These are phyloP conservation scores for Hermanozyma aechmeae DNA, from an alignment of 805 yeast species.

Conservation along the genomic window DNA sequence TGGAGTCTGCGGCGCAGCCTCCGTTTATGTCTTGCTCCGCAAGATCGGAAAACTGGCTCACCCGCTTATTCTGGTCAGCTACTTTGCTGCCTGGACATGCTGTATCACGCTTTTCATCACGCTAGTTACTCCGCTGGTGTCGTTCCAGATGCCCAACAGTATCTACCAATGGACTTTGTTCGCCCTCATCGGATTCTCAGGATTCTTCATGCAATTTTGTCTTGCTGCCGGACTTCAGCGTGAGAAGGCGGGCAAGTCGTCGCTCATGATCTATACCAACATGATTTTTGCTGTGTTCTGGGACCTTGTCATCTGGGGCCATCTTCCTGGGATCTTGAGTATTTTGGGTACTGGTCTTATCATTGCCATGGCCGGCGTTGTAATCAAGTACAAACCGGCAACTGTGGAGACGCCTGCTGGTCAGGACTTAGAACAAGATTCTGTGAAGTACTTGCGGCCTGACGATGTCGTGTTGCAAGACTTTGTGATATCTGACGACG, in stretches of 20 bases:
- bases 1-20: slow-evolving; percentile 63
- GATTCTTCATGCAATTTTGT: slow-evolving; percentile 74
- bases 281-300: slow-evolving; percentile 70
- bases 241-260: slow-evolving; percentile 67
- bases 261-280: slow-evolving; percentile 68
- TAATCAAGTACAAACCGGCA: slow-evolving; percentile 42
- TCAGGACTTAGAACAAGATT: slow-evolving; percentile 1
- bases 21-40: slow-evolving; percentile 62
- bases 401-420: slow-evolving; percentile 1
- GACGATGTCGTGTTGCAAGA: slow-evolving; percentile 10
- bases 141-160: slow-evolving; percentile 55
- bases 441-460: slow-evolving; percentile 9
- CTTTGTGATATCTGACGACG: slow-evolving; percentile 9
- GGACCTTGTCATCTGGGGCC: slow-evolving; percentile 66
- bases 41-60: slow-evolving; percentile 73
- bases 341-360: slow-evolving; percentile 63
- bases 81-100: slow-evolving; percentile 56
- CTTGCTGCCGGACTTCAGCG: slow-evolving; percentile 78
- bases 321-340: slow-evolving; percentile 62
- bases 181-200: slow-evolving; percentile 56
- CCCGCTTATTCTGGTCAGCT: slow-evolving; percentile 70
- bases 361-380: slow-evolving; percentile 52
- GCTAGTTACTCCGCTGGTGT: slow-evolving; percentile 45
- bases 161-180: slow-evolving; percentile 59
- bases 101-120: slow-evolving; percentile 47